Conservation (phyloP, 1,284 basidiomycete species). For the Fomitopsis palustris region DNA sequence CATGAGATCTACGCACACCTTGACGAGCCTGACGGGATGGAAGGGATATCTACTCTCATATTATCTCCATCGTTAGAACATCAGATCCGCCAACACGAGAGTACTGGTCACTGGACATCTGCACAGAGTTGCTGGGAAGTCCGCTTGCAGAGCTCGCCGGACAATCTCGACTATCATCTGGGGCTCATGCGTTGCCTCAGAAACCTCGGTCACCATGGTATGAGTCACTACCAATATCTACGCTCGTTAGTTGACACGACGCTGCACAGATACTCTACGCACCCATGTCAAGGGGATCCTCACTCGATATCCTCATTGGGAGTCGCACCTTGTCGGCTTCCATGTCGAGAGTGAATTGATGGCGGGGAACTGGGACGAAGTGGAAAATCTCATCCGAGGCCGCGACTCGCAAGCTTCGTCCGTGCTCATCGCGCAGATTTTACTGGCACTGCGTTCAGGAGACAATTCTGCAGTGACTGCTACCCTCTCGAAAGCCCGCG, state of each 20-base stretch:
- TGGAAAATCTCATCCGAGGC: conserved; percentile 57
- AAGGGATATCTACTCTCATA: conserved; percentile 90
- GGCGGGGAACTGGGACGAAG: conserved; percentile 89
- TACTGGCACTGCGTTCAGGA: conserved; percentile 75
- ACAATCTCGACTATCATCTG: conserved; percentile 86
- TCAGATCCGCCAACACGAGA: conserved; percentile 98
- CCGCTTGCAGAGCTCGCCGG: conserved; percentile 86
- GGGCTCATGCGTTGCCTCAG: conserved; percentile 90
- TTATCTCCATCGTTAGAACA: conserved; percentile 91
- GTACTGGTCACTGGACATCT: conserved; percentile 95
- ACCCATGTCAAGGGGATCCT: conserved; percentile 95
- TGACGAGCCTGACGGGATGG: conserved; percentile 99
- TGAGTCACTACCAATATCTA: conserved; percentile 22
- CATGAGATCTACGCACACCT: conserved; percentile 96
- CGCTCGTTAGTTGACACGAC: background rate
- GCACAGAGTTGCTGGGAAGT: conserved; percentile 99
- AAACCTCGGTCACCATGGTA: conserved; percentile 97
- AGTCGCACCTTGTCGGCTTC: conserved; percentile 74
- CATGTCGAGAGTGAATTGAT: conserved; percentile 96
- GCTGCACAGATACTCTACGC: conserved; percentile 78
- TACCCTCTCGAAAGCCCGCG: conserved; percentile 68
- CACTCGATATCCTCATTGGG: conserved; percentile 85
- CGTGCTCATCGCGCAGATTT: conserved; percentile 77
- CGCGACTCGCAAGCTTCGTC: conserved; percentile 53
- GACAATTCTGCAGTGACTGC: conserved; percentile 42